Evolutionary conservation across 2,329 filamentous ascomycete species (phyloP), one percentile per base, ranked within the genome.

Genomic region (Colletotrichum chrysophilum): DNA sequence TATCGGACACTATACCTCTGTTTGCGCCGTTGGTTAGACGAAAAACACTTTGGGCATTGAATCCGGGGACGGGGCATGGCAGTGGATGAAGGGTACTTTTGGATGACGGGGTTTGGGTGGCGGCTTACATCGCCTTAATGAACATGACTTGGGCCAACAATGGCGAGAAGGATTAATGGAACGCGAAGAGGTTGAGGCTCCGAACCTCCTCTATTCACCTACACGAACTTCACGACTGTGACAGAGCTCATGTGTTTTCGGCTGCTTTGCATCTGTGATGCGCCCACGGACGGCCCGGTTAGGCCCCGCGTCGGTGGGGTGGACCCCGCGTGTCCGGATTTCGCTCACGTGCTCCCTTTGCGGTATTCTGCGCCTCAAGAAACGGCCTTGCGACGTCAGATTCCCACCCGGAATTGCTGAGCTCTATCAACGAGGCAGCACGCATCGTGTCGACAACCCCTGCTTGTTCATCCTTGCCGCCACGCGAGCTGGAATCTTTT

Each of bases 1-100:
- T 43, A 75, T 73, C 34, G 73, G 58, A 48, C 73, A 73, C 48
- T 73, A 75, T 75, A 73, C 73, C 73, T 73, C 73, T 68, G 43
- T 34, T 34, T 62, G 58, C 38, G 70, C 58, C 73, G 24, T 73
- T 75, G 58, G 14, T 60, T 73, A 73, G 64, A 68, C 43, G 38
- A 62, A 28, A 60, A 24, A 14, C 30, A n/a, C 30, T 52, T 66
- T 52, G 38, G 43, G 69, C 61, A 72, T 75, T 28, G 5, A 10
- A 55, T 62, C 16, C 13, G 7, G 67, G 30, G 24, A 16, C 26
- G 6, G 43, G 56, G 43, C 16, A 38, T 28, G n/a, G 38, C 55
- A 48, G 72, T 72, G 62, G 72, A 60, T 43, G 72, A 71, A n/a
- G 12, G 36, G 55, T 14, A 68, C 48, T 62, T 43, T 68, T 38